Evolutionary conservation across 305 asterid genomes (phyloP).

Genomic region (Fraxinus nigra): DNA sequence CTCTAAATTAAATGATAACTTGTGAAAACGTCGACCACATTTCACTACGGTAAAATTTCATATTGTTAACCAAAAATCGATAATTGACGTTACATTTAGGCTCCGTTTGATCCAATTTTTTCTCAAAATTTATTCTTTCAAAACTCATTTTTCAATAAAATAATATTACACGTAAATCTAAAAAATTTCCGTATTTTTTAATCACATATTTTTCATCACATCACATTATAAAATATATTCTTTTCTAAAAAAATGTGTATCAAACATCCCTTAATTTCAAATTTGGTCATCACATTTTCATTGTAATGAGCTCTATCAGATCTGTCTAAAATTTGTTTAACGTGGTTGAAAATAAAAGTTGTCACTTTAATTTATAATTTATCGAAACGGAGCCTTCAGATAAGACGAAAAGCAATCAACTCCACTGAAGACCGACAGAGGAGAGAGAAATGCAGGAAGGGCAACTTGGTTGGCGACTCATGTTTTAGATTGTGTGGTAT

Average conservation of each 20-base stretch:
- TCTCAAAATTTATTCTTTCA: too few relatives aligned
- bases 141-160: too few relatives aligned
- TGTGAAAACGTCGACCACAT: background rate
- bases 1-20: background rate
- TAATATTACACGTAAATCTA: too few relatives aligned
- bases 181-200: too few relatives aligned
- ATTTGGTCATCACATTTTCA: background rate
- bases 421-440: constrained; percentile 6
- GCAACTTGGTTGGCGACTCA: constrained; percentile 26
- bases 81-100: too few relatives aligned
- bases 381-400: background rate
- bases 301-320: background rate
- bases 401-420: constrained; percentile 22
- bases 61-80: background rate
- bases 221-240: too few relatives aligned
- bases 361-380: too few relatives aligned
- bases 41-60: background rate
- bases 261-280: background rate
- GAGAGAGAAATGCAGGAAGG: background rate
- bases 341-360: too few relatives aligned
- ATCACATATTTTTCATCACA: too few relatives aligned
- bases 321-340: background rate
- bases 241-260: too few relatives aligned
- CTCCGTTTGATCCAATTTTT: too few relatives aligned
- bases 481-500: background rate